phyloP scores from a whole-genome alignment of 495 filamentous ascomycete species.

The Thozetella sp. region DNA sequence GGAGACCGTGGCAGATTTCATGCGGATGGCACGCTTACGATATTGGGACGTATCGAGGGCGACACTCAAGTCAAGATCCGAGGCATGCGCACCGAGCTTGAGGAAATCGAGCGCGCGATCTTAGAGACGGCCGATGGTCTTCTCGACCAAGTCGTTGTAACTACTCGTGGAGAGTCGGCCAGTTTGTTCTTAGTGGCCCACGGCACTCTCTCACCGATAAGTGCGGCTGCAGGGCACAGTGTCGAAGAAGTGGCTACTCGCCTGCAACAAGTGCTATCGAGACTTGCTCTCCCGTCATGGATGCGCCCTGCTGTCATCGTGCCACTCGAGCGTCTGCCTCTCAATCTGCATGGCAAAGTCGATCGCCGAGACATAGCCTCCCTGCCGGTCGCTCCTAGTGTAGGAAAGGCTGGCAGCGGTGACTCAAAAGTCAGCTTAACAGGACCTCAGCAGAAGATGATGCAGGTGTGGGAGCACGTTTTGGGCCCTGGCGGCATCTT shows the following conservation, averaged over 20 bases:
- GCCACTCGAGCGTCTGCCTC: neutral
- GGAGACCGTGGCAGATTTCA: slow-evolving; percentile 32
- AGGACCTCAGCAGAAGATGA: neutral
- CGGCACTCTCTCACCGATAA: slow-evolving; percentile 6
- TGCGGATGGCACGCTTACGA: slow-evolving; percentile 30
- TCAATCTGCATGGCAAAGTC: neutral
- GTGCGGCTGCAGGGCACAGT: no score
- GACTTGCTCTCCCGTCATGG: neutral
- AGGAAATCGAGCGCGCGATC: slow-evolving; percentile 38
- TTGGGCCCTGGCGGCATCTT: neutral
- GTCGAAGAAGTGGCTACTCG: no score
- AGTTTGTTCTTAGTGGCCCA: slow-evolving; percentile 21
- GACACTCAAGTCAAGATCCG: slow-evolving; percentile 50
- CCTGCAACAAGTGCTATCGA: neutral
- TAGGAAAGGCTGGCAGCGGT: neutral
- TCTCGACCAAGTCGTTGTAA: neutral
- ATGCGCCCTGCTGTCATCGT: neutral
- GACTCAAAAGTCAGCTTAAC: neutral
- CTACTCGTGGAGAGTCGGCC: neutral
- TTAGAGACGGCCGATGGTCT: neutral
- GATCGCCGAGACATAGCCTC: neutral
- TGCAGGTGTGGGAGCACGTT: neutral
- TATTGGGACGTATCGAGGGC: slow-evolving; percentile 34
- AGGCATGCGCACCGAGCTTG: slow-evolving; percentile 47
- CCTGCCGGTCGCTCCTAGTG: neutral